Evolutionary conservation across 1,284 basidiomycete genomes (phyloP).

Genomic region (Tylopilus sp.): DNA sequence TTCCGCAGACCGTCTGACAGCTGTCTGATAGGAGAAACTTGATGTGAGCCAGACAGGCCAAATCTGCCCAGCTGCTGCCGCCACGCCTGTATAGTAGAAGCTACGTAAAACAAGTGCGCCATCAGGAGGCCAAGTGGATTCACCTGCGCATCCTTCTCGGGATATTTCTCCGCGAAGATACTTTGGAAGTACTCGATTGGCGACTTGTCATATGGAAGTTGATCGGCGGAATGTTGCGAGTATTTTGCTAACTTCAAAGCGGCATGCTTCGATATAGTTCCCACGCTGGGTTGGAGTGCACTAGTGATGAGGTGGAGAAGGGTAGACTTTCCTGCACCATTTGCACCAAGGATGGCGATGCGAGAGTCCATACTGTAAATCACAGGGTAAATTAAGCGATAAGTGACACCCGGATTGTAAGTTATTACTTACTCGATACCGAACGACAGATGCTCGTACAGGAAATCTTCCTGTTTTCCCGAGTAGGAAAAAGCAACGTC

Average conservation of each 20-base stretch:
- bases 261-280: constrained; percentile 84
- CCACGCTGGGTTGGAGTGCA: constrained; percentile 74
- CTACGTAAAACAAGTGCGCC: constrained; percentile 8
- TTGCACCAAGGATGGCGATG: constrained; percentile 95
- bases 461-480: constrained; percentile 80
- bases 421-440: constrained; percentile 82
- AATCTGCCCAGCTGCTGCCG: constrained; percentile 92
- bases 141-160: constrained; percentile 84
- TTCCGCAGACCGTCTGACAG: constrained; percentile 96
- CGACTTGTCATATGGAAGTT: constrained; percentile 89
- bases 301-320: constrained; percentile 93
- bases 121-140: constrained; percentile 13
- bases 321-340: constrained; percentile 97
- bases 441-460: constrained; percentile 86
- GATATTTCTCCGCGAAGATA: constrained; percentile 79
- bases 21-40: constrained; percentile 88
- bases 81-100: constrained; percentile 65
- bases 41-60: constrained; percentile 91
- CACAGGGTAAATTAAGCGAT: constrained; percentile 4
- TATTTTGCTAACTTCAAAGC: constrained; percentile 94
- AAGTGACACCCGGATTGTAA: constrained; percentile 5
- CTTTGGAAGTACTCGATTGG: constrained; percentile 94
- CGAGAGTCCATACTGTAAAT: constrained; percentile 83
- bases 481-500: constrained; percentile 94
- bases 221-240: constrained; percentile 98